Percentiles rank a stretch among this genome's conserved stretches.
Conservation (phyloP, 306 rosid genomes). For the Vigna reflexopilosa region DNA sequence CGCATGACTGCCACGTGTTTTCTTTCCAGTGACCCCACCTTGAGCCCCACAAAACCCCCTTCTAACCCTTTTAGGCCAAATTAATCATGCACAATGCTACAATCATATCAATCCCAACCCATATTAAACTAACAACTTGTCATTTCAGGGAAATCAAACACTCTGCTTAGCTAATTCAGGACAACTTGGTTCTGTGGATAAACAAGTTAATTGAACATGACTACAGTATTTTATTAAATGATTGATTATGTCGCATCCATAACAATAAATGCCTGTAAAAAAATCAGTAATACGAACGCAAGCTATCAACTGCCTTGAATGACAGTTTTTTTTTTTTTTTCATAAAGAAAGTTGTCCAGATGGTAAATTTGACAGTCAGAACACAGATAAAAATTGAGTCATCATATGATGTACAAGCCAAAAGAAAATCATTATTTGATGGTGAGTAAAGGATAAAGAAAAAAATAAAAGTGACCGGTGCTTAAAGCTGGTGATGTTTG, state of each 20-base stretch:
- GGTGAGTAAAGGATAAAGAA: neutral
- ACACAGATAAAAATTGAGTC: neutral
- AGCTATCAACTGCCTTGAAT: conserved; percentile 6
- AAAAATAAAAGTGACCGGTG: neutral
- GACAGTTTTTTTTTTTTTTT: neutral
- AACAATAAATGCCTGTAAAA: conserved; percentile 18
- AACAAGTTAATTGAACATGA: neutral
- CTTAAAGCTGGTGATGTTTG: neutral
- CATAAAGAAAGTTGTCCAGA: neutral
- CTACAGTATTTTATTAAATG: conserved; percentile 30
- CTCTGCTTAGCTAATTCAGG: conserved; percentile 35
- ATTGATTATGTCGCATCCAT: conserved; percentile 2
- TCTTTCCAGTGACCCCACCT: conserved; percentile 60
- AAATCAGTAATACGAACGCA: conserved; percentile 5
- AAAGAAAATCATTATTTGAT: neutral
- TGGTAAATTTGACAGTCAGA: conserved; percentile 7
- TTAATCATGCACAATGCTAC: conserved; percentile 35
- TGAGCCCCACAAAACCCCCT: conserved; percentile 73
- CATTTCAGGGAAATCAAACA: conserved; percentile 27
- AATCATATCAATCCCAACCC: conserved; percentile 32
- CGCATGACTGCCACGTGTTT: conserved; percentile 78
- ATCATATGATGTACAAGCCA: too few species aligned
- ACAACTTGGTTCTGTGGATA: conserved; percentile 32
- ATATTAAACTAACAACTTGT: conserved; percentile 37
- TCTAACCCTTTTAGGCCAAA: conserved; percentile 35